Percentiles rank a stretch among this genome's conserved stretches.
phyloP scores from a whole-genome alignment of 2,329 filamentous ascomycete genomes.

The Neurospora sp. region DNA sequence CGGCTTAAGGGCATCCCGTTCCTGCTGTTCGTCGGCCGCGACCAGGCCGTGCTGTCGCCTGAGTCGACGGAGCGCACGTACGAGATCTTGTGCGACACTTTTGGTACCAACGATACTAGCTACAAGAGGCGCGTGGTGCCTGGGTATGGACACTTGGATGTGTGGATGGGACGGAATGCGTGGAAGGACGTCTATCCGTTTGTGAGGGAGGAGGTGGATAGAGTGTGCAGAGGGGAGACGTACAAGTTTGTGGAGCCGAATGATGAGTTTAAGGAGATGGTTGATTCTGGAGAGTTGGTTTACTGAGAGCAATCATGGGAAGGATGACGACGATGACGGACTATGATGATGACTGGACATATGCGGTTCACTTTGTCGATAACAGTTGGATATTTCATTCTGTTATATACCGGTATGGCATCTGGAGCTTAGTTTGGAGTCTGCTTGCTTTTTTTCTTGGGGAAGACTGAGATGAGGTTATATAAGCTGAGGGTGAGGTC shows the following conservation, averaged over 20 bases:
- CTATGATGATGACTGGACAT: background rate
- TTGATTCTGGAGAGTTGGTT: constrained; percentile 30
- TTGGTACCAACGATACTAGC: constrained; percentile 30
- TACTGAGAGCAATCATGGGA: constrained; percentile 16
- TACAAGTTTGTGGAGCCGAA: constrained; percentile 35
- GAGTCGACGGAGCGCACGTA: constrained; percentile 45
- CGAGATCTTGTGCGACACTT: constrained; percentile 40
- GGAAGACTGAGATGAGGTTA: background rate
- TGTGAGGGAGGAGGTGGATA: constrained; percentile 44
- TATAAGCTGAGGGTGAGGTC: background rate
- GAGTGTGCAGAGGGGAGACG: constrained; percentile 33
- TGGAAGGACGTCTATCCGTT: constrained; percentile 51
- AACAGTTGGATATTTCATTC: background rate
- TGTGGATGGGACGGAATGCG: constrained; percentile 51
- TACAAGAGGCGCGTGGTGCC: constrained; percentile 44
- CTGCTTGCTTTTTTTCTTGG: background rate
- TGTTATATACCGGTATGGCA: background rate
- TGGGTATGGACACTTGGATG: constrained; percentile 52
- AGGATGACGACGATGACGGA: background rate
- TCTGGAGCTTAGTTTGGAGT: background rate
- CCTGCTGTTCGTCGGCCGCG: constrained; percentile 43
- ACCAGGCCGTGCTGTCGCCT: constrained; percentile 47
- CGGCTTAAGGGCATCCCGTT: constrained; percentile 44
- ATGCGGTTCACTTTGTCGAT: background rate
- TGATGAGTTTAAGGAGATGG: constrained; percentile 33